A percentile compares a stretch with the other conserved stretches of the same genome.
These are phyloP conservation scores for Tolypocladium inflatum DNA, from an alignment of 2,329 filamentous ascomycete genomes.

Conservation along the genomic window DNA sequence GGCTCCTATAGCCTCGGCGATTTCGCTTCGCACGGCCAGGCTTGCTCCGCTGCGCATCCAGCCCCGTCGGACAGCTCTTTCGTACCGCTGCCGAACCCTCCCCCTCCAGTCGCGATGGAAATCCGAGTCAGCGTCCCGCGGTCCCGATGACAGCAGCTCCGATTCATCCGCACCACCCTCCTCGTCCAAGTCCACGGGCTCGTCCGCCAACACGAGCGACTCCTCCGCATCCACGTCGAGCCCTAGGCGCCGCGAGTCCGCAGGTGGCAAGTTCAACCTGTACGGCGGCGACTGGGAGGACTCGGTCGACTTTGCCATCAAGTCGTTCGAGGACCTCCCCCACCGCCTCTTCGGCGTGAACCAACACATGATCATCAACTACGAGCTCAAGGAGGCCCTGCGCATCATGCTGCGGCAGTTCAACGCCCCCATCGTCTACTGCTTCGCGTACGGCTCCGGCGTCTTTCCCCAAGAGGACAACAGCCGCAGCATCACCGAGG, in stretches of 20 bases:
- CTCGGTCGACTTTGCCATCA: slow-evolving; percentile 29
- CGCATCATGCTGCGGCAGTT: slow-evolving; percentile 86
- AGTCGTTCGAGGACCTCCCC: slow-evolving; percentile 34
- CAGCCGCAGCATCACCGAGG: slow-evolving; percentile 43
- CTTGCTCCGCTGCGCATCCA: slow-evolving; percentile 4
- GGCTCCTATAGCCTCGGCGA: slow-evolving; percentile 8
- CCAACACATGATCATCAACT: slow-evolving; percentile 91
- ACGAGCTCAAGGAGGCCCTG: slow-evolving; percentile 87
- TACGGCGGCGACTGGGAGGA: slow-evolving; percentile 34
- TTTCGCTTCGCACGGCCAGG: slow-evolving; percentile 10
- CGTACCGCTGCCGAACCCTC: slow-evolving; percentile 1
- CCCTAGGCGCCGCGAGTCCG: slow-evolving; percentile 12
- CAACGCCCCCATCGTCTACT: slow-evolving; percentile 86
- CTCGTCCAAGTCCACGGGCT: background rate
- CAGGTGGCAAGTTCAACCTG: slow-evolving; percentile 22
- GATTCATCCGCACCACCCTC: background rate
- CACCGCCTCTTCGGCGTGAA: slow-evolving; percentile 73
- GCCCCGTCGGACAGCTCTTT: slow-evolving; percentile 3
- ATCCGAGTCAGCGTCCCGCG: background rate
- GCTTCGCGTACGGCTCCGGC: slow-evolving; percentile 93
- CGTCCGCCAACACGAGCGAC: slow-evolving; percentile 4
- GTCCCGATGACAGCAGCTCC: background rate
- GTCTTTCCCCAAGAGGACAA: slow-evolving; percentile 74
- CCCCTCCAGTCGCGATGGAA: slow-evolving; percentile 4
- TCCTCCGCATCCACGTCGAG: slow-evolving; percentile 7